phyloP scores from a whole-genome alignment of 2,329 filamentous ascomycete genomes.

The Fusarium proliferatum region DNA sequence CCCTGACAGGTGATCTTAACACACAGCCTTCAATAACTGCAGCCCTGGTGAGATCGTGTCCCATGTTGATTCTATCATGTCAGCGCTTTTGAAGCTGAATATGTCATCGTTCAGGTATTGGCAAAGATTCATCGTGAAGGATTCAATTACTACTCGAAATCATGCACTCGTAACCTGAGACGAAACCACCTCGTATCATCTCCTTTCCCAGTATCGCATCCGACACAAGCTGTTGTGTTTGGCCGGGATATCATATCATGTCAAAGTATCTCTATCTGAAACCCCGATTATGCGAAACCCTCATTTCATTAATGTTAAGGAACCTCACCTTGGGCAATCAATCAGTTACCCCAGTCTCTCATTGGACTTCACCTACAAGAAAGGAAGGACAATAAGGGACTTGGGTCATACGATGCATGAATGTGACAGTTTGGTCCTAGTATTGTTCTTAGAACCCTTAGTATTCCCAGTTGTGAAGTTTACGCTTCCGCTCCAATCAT shows the following conservation, averaged over 20 bases:
- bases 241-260: neutral
- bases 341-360: neutral
- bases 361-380: neutral
- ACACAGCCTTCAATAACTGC: neutral
- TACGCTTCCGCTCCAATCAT: neutral
- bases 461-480: neutral
- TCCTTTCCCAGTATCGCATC: neutral
- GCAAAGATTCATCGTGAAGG: neutral
- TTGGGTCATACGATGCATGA: neutral
- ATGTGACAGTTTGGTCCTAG: neutral
- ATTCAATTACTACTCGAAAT: neutral
- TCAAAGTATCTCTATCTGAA: slow-evolving; percentile 5
- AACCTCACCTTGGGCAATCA: neutral
- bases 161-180: slow-evolving; percentile 15
- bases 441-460: neutral
- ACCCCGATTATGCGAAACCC: slow-evolving; percentile 4
- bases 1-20: slow-evolving; percentile 24
- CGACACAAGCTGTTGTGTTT: neutral
- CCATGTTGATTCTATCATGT: neutral
- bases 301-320: neutral
- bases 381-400: neutral
- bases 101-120: neutral
- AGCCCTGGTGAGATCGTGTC: neutral
- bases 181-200: slow-evolving; percentile 19
- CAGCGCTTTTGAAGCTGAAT: neutral